Base-by-base conservation (phyloP, 2,329 filamentous ascomycete genomes). In the Karstenula rhodostoma region DNA sequence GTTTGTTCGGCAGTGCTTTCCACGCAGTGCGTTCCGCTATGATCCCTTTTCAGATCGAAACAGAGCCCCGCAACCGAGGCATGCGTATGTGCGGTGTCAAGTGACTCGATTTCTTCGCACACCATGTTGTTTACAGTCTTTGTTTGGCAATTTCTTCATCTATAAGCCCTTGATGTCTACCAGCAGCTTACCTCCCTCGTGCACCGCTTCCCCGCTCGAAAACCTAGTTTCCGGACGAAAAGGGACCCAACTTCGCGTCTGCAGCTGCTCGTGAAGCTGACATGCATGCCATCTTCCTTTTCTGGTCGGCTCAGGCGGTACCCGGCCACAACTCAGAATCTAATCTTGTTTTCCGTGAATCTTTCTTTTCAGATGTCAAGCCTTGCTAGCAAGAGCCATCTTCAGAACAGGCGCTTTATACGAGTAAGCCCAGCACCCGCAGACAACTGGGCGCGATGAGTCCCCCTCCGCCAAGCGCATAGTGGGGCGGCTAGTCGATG, bases 241-340 rank as follows among this genome's bases (percentile, higher is more conserved):
- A 27, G 17, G 13, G 27, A n/a, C 23, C 23, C 27, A 22, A 17
- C 12, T 47, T 23, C 17, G 12, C 23, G 17, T 15, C 7, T 47
- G 12, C 8, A 17, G 15, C n/a, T 46, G 17, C 22, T 23, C 15
- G 23, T 7, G 13, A 15, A 29, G 44, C 44, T 47, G 44, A 47
- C 44, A 29, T 47, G 44, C 44, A 22, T 44, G 13, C 17, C 37
- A 40, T 47, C 5, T 29, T 6, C 44, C 33, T 29, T 58, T 49
- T 43, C 29, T 49, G 46, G 22, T 47, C 50, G 57, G 57, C 29
- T 54, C n/a, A 17, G 43, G 1, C 27, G 40, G 4, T n/a, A 54
- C 8, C 57, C 57, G 57, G 27, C 50, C 49, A 49, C 33, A 58
- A 22, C 13, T 4, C 15, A 27, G 0, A 12, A 29, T 27, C 5